Base-by-base conservation (phyloP, 192 early-diverging fungal species). In the Paraglomus occultum region DNA sequence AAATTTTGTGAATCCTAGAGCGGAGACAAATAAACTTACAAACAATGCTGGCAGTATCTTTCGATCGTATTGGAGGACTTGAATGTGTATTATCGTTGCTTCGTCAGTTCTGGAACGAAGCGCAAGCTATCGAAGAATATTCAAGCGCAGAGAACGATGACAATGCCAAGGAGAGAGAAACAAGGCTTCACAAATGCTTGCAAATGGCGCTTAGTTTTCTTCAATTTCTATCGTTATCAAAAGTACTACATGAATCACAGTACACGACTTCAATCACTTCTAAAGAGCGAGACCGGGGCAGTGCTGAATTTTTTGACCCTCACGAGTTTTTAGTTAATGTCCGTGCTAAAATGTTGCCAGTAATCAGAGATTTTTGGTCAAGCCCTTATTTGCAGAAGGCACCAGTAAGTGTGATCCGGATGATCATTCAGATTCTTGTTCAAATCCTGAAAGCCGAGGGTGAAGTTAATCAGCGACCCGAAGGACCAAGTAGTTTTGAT, bases 361-460 rank as follows among this genome's bases (percentile, higher is more conserved):
- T 77, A n/a, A 78, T 94, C 18, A 64, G 74, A 60, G 72, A 77
- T 8, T 74, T 94, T 20, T 92, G 91, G 88, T 51, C 80, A 43
- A 89, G 86, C 57, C 74, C 83, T 23, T 73, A 85, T 51, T 67
- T 94, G 20, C 63, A 84, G 10, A 74, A 75, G 17, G 84, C 81
- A 23, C 83, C 85, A 1, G 78, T 73, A 43, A 72, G 72, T 61
- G 70, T 90, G 20, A 75, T 91, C 53, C 84, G 82, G 63, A 73
- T 80, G 31, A 73, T 93, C 48, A 74, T 92, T 12, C 82, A 78
- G 15, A 83, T 85, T 31, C 64, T 93, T 7, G 82, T 80, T 2
- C 85, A 90, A 15, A 78, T 95, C 18, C 62, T 95, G 44, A 90
- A 86, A 67, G 89, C 80, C 1, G 88, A 90, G 45, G 91, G 91